Conservation (phyloP, 176 grass and related monocot genomes). For the Carex littledalei region DNA sequence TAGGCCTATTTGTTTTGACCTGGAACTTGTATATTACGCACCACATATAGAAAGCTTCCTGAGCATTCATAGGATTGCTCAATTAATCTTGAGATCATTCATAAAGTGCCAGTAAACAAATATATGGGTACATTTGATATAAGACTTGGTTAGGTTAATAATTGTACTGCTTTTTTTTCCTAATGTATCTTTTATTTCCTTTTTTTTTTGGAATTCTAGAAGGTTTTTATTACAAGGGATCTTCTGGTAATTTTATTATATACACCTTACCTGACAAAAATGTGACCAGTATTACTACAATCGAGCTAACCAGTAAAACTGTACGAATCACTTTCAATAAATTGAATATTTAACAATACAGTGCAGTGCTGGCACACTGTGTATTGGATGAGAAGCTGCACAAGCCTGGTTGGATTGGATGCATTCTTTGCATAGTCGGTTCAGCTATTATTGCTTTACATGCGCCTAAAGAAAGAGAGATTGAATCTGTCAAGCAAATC, state of each 20-base stretch:
- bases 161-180: not conserved
- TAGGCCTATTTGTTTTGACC: not conserved
- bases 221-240: not conserved
- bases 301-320: not conserved
- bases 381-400: slow-evolving; percentile 81
- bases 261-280: not conserved
- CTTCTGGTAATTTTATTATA: no score
- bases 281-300: not conserved
- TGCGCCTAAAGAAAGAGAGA: slow-evolving; percentile 79
- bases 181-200: not conserved
- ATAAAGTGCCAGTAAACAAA: not conserved
- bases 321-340: not conserved
- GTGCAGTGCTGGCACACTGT: slow-evolving; percentile 81
- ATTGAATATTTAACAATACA: slow-evolving; percentile 23
- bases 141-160: not conserved
- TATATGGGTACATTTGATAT: not conserved
- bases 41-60: not conserved
- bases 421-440: slow-evolving; percentile 91
- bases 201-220: not conserved
- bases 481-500: slow-evolving; percentile 87
- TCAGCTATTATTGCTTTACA: slow-evolving; percentile 90
- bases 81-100: not conserved
- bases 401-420: slow-evolving; percentile 81
- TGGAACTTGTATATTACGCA: not conserved
- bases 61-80: not conserved